Evolutionary conservation across 371 early-diverging fungal species (phyloP).

Genomic region (Mucor irregularis): DNA sequence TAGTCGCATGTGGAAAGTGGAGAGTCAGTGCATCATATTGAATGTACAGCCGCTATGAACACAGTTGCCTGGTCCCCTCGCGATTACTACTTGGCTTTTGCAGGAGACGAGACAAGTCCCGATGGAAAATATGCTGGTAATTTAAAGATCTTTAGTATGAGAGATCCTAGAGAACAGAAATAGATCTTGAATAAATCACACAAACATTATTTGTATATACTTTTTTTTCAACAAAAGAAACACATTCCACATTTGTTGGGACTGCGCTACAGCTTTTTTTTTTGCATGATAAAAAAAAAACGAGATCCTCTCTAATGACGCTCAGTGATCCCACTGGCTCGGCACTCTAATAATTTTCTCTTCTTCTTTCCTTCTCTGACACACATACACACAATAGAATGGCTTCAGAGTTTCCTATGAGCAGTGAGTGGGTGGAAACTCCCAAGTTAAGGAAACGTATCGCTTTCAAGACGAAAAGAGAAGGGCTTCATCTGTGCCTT

Average conservation of each 20-base stretch:
- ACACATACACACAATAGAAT: too few species aligned
- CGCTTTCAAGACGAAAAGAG: neutral
- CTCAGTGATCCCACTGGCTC: too few species aligned
- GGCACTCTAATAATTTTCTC: too few species aligned
- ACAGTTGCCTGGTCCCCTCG: constrained; percentile 85
- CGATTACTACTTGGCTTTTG: constrained; percentile 78
- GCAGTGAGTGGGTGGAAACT: constrained; percentile 13
- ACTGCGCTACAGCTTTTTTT: too few species aligned
- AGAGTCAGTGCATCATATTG: constrained; percentile 69
- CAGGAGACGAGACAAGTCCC: constrained; percentile 68
- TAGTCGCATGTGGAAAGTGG: constrained; percentile 80
- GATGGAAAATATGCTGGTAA: constrained; percentile 53
- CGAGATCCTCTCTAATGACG: too few species aligned
- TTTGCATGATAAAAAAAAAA: too few species aligned
- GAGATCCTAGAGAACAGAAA: constrained; percentile 32
- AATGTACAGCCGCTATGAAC: constrained; percentile 72
- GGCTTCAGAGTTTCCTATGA: constrained; percentile 2
- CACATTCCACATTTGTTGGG: too few species aligned
- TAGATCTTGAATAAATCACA: neutral
- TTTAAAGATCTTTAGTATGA: constrained; percentile 46
- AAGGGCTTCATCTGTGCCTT: constrained; percentile 14
- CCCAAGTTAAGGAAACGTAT: constrained; percentile 11
- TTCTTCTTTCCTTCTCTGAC: too few species aligned
- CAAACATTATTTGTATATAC: neutral
- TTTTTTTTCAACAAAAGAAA: neutral